Evolutionary conservation across 177 flowering plant genomes (phyloP).

Genomic region (Tripterygium wilfordii): DNA sequence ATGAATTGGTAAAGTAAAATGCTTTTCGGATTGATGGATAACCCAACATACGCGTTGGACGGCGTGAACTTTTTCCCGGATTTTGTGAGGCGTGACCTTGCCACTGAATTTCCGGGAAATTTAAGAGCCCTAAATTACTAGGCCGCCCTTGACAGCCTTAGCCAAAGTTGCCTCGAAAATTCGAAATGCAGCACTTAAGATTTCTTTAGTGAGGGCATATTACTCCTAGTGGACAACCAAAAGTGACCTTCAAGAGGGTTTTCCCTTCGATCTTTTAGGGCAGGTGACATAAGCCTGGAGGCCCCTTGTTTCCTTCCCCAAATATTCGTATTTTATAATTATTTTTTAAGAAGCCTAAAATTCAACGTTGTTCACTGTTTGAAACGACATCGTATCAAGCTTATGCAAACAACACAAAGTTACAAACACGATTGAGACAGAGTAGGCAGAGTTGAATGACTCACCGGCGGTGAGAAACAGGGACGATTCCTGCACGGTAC

Average conservation of each 20-base stretch:
- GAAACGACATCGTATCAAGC: background rate
- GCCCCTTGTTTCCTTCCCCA: no score
- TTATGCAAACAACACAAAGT: background rate
- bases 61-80: slow-evolving; percentile 1
- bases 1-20: background rate
- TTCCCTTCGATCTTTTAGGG: no score
- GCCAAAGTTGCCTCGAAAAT: no score
- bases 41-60: slow-evolving; percentile 3
- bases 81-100: background rate
- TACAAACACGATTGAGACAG: no score
- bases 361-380: no score
- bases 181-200: no score
- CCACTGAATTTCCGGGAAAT: slow-evolving; percentile 7
- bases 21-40: background rate
- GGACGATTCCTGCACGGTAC: slow-evolving; percentile 42
- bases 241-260: no score
- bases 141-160: background rate
- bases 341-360: no score
- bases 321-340: no score
- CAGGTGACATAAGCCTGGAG: no score
- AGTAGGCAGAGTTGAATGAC: background rate
- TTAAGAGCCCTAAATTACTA: background rate
- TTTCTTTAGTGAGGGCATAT: no score
- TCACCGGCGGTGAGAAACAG: slow-evolving; percentile 39
- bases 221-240: no score